These are phyloP conservation scores for Collybia mongolica DNA, from an alignment of 768 basidiomycete species.

Conservation along the genomic window DNA sequence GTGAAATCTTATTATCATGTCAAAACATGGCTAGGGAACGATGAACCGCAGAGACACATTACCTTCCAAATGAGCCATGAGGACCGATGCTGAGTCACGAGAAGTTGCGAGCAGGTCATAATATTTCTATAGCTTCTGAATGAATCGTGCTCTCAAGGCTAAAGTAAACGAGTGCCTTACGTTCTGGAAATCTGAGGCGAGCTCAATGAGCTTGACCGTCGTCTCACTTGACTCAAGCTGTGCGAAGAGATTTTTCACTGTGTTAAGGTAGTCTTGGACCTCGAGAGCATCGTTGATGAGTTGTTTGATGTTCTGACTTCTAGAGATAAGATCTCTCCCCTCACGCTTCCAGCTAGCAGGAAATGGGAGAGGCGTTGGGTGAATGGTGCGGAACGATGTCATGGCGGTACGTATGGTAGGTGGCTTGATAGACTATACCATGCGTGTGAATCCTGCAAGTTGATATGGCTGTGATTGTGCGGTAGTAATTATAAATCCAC, in stretches of 20 bases:
- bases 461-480: too few species aligned
- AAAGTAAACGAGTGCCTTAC: neutral
- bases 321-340: neutral
- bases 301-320: neutral
- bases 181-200: conserved; percentile 3
- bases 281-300: conserved; percentile 5
- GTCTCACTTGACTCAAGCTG: neutral
- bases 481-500: too few species aligned
- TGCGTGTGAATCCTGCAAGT: too few species aligned
- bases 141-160: neutral
- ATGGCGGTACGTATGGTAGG: too few species aligned
- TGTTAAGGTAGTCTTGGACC: conserved; percentile 5
- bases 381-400: too few species aligned
- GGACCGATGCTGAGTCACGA: conserved; percentile 1
- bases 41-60: too few species aligned
- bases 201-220: neutral
- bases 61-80: conserved; percentile 2
- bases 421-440: too few species aligned
- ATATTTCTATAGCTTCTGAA: neutral
- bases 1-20: conserved; percentile 3
- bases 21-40: neutral
- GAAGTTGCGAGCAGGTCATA: conserved; percentile 1
- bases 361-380: too few species aligned
- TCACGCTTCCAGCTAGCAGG: neutral
- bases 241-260: conserved; percentile 1